Evolutionary conservation across 306 rosid species (phyloP), one percentile per base, ranked within the genome.

Genomic region (Styphnolobium japonicum): DNA sequence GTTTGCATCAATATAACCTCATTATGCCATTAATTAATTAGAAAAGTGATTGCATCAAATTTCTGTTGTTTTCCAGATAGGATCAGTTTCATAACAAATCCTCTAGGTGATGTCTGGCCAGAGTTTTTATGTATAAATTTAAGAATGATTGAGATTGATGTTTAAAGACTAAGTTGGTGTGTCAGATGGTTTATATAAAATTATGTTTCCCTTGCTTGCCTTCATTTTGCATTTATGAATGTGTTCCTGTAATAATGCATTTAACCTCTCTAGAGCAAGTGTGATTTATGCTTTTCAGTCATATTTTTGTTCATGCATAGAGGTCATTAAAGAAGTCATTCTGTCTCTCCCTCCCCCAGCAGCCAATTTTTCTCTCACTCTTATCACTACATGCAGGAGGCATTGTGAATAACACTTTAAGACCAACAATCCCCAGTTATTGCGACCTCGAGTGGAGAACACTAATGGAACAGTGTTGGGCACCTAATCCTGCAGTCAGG

Each of bases 381-480:
- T 34, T 45, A 23, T 43, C 58, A 52, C 14, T 66, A 1, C 64
- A 61, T 73, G 76, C 92, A 94, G 98, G 98, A 27, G 98, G 98
- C 16, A 94, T 94, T 75, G 98, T 94, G 84, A 94, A 88, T 69
- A 94, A 92, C 87, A 89, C 95, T 40, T 73, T 94, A 85, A 92
- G 98, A 85, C 98, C 98, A 48, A 83, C 89, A 15, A 89, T 94
- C 58, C 98, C 98, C 3, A 85, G 91, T 75, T 81, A 78, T 48
- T 94, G 98, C 33, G 98, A 94, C 87, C 18, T 78, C 1, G 97
- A 94, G 48, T 94, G 98, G 98, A 85, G 87, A 77, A 81, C 75
- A 52, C 87, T 94, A 72, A 92, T 94, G 98, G 98, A 94, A 85
- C 92, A 91, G 88, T 94, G 98, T 82, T 94, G 98, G 98, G 97